Evolutionary conservation across 768 basidiomycete genomes (phyloP), one percentile per base, ranked within the genome.

Genomic region (Russula foetens): DNA sequence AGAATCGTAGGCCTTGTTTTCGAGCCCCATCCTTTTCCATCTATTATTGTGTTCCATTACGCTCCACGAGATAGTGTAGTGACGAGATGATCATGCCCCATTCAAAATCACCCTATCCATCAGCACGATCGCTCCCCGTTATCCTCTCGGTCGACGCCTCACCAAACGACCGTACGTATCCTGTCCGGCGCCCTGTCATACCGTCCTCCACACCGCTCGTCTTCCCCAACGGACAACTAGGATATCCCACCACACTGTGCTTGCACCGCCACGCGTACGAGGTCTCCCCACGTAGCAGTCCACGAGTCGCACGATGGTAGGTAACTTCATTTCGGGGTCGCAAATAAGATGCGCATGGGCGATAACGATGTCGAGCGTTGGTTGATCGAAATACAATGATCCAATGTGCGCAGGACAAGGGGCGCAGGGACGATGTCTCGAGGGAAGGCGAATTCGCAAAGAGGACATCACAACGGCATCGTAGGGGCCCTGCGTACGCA

Each of bases 281-380:
- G 65, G 64, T 83, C 82, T 82, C 48, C 74, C 78, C 12, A 70
- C 69, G 65, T 84, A 84, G 23, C 75, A 76, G 60, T 84, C 83
- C n/a, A 83, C 76, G 7, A 83, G 71, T 43, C 73, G 70, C 26
- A 83, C 67, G 29, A 64, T 49, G 57, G 69, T 65, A 24, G 83
- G 70, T 31, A 54, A 60, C 14, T 54, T 44, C 29, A 60, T 49
- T 57, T 66, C 63, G 17, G 55, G 62, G 28, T 55, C 67, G 59
- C 66, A 71, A 24, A 77, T 67, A 59, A 77, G 68, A n/a, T 66
- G 64, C 7, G 75, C 77, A 28, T 83, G 67, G 21, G 69, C 69
- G n/a, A 63, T 56, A 3, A 80, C 71, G 7, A 71, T 70, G 55
- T 84, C 69, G 62, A 78, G 75, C 35, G 78, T 77, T 1, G 77